Base-by-base conservation (phyloP, 2,329 filamentous ascomycete genomes). In the Dothistroma pini region DNA sequence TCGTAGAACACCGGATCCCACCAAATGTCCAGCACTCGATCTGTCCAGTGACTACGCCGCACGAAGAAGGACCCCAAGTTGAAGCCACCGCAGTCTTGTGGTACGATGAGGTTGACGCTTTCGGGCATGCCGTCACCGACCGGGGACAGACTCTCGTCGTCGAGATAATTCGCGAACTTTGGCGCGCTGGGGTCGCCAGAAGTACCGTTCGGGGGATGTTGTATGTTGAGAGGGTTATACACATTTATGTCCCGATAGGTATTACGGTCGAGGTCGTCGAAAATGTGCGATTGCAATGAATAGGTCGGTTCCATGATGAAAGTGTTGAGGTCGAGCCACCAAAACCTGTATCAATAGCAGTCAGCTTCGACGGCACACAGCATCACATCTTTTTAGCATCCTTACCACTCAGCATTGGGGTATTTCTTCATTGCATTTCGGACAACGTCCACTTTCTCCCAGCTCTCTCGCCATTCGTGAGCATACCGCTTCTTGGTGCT, bases 1-100 rank as follows among this genome's bases (percentile, higher is more conserved):
- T 99, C 95, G 75, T 99, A 99, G 60, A 89, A 86, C 32, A 97
- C 93, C 0, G 95, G 95, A 71, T 99, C 95, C 95, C 95, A 99
- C 95, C 95, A 99, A 56, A 96, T 84, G 72, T 99, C 95, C 38
- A 99, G 84, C 19, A 99, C 79, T 4, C 91, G 88, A 71, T 97
- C 93, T 0, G 93, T 91, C 91, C 93, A 99, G 29, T 86, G 81
- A 70, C 90, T 91, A 63, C 95, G 87, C 54, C 87, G 86, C 50
- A 97, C 79, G 75, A 99, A 95, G 81, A 99, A 99, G 16, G 92
- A 96, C 19, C 95, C 95, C 12, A 99, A 83, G 75, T 97, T 99
- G 82, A 99, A 97, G 32, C 95, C 95, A 1, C 88, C 86, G 75
- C 95, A 99, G 76, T 99, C 95, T 75, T 99, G 95, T 1, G 93